Evolutionary conservation across 306 rosid species (phyloP), one percentile per base, ranked within the genome.

Genomic region (Citrullus amarus): DNA sequence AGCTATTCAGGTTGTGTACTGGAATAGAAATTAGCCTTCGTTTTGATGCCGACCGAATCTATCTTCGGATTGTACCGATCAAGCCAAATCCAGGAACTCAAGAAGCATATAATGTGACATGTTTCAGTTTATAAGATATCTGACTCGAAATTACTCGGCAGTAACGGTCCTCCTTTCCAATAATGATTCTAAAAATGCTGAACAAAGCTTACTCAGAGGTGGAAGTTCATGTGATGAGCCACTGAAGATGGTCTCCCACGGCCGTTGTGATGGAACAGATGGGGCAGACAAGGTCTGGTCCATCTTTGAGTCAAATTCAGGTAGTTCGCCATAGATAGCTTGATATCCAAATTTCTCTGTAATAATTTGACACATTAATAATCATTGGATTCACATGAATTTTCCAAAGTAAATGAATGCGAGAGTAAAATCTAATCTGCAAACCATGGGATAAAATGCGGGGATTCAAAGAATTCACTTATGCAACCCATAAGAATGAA

Each of bases 201-300:
- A 85, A 83, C 97, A 95, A 75, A 95, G 84, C 80, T 88, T 95
- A 76, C 89, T 89, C 56, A 95, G 91, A 67, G 97, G 91, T n/a
- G 93, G 99, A 81, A 95, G 85, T 78, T 76, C 83, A 81, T 89
- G 96, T 4, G 97, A 88, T 53, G 97, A 83, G 12, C 97, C 97
- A 78, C 86, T 84, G 79, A 92, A 92, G 76, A 91, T 84, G 83
- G 96, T 90, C 83, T 87, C 97, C 99, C 99, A 92, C 25, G 97
- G 91, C 83, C 97, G 84, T 80, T 85, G 88, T 20, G 98, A 91
- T 69, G 91, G 90, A 77, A 81, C 80, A 41, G 91, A 86, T 48
- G 88, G 83, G 79, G 81, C 68, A n/a, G 75, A 78, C 8, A 78
- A 58, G 48, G 73, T 36, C 75, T 74, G 81, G 78, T 78, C 86